Percentiles rank a stretch among this genome's conserved stretches.
Conservation (phyloP, 805 yeast species). For the Cyberlindnera mycetangii region DNA sequence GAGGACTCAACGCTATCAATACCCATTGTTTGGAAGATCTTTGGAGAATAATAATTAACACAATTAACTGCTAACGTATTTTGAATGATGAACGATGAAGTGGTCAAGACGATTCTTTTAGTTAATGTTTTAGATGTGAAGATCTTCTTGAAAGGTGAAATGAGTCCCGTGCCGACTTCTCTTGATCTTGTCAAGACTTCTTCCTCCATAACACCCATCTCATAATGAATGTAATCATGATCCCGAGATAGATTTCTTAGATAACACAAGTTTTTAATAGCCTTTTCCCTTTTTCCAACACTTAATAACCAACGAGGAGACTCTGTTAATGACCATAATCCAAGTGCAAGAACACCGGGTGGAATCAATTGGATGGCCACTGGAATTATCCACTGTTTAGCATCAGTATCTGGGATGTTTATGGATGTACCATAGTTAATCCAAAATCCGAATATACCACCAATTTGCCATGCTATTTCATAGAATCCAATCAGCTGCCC, state of each 20-base stretch:
- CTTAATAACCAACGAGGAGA: conserved; percentile 46
- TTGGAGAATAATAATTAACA: conserved; percentile 52
- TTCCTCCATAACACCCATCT: conserved; percentile 31
- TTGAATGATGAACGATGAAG: conserved; percentile 40
- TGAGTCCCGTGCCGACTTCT: conserved; percentile 35
- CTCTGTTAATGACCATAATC: conserved; percentile 39
- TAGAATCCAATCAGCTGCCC: conserved; percentile 45
- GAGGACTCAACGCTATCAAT: conserved; percentile 43
- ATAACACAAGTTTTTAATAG: conserved; percentile 33
- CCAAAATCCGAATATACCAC: conserved; percentile 22
- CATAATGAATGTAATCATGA: conserved; percentile 40
- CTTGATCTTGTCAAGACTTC: conserved; percentile 26
- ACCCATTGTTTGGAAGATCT: conserved; percentile 48
- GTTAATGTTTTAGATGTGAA: conserved; percentile 31
- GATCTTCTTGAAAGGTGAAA: conserved; percentile 38
- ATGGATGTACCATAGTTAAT: conserved; percentile 21
- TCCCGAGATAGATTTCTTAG: conserved; percentile 37
- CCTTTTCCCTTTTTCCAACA: conserved; percentile 32
- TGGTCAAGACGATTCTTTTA: conserved; percentile 37
- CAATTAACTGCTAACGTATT: conserved; percentile 49
- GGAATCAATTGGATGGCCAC: conserved; percentile 46
- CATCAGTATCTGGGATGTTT: conserved; percentile 29
- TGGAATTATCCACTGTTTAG: conserved; percentile 45
- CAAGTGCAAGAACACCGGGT: conserved; percentile 39
- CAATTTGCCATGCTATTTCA: conserved; percentile 45